phyloP scores from a whole-genome alignment of 1,284 basidiomycete genomes.

The Rhodotorula mucilaginosa region DNA sequence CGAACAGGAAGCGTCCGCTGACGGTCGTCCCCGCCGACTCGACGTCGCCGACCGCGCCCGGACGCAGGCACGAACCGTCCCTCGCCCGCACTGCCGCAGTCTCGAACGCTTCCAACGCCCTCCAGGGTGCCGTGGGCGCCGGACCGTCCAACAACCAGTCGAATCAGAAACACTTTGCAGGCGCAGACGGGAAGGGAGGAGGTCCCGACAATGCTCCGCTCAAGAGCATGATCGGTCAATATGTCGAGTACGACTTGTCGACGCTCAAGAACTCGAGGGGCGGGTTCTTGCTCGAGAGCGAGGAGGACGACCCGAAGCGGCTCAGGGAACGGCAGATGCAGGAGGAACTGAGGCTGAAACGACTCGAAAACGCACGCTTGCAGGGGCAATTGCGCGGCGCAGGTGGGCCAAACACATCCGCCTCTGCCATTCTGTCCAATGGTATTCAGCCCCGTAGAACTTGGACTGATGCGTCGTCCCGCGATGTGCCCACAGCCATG shows the following conservation, averaged over 20 bases:
- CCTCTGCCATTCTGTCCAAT: neutral
- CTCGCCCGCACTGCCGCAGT: conserved; percentile 22
- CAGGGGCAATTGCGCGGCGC: conserved; percentile 37
- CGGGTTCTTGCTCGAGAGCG: conserved; percentile 83
- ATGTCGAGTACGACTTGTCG: conserved; percentile 72
- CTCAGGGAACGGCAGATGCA: conserved; percentile 41
- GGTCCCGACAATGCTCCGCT: conserved; percentile 21
- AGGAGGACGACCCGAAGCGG: conserved; percentile 49
- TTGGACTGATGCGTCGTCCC: too few species aligned
- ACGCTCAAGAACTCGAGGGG: conserved; percentile 80
- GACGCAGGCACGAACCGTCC: conserved; percentile 3
- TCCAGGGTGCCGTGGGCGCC: conserved; percentile 8
- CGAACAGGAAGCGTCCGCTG: conserved; percentile 61
- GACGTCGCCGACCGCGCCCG: conserved; percentile 58
- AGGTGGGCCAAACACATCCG: conserved; percentile 5
- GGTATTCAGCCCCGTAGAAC: too few species aligned
- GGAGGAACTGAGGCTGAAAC: conserved; percentile 41
- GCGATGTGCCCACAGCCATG: conserved; percentile 18
- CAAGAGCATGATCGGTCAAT: conserved; percentile 35
- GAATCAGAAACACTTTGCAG: conserved; percentile 23
- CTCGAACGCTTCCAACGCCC: conserved; percentile 40
- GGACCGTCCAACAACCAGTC: neutral
- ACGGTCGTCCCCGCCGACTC: conserved; percentile 57
- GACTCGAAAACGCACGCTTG: conserved; percentile 41
- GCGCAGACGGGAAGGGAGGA: conserved; percentile 17